These are phyloP conservation scores for Aphanomyces cochlioides DNA, from an alignment of 352 stramenopile species.

Conservation along the genomic window DNA sequence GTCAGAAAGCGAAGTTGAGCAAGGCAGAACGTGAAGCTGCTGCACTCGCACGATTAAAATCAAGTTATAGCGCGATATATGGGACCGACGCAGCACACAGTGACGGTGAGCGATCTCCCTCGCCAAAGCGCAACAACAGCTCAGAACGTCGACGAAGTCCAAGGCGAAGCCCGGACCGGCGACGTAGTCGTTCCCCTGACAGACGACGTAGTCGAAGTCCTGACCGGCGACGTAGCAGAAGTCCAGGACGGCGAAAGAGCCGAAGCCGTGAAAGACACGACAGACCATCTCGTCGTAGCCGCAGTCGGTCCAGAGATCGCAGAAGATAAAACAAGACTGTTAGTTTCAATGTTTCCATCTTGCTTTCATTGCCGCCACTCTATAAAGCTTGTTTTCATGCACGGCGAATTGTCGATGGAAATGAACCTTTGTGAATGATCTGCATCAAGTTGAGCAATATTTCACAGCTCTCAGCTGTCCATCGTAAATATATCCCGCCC, in stretches of 20 bases:
- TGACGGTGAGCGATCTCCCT: not conserved
- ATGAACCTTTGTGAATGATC: too few relatives aligned
- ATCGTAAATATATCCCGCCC: too few relatives aligned
- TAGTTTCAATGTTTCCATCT: not conserved
- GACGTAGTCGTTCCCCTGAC: too few relatives aligned
- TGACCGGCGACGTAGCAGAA: constrained; percentile 29
- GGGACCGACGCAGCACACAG: not conserved
- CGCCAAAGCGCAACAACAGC: too few relatives aligned
- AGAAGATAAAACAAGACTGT: not conserved
- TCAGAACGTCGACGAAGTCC: not conserved
- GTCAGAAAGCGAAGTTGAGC: constrained; percentile 58
- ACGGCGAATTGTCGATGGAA: too few relatives aligned
- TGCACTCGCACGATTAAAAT: constrained; percentile 70
- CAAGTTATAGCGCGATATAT: constrained; percentile 51
- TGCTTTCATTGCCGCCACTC: not conserved
- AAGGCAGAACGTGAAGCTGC: constrained; percentile 76
- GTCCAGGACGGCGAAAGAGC: not conserved
- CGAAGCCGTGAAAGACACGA: not conserved
- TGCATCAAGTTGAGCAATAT: too few relatives aligned
- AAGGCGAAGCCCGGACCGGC: not conserved
- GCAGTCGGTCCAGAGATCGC: constrained; percentile 2
- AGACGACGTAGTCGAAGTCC: too few relatives aligned
- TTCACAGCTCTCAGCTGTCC: too few relatives aligned
- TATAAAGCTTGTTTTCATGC: not conserved
- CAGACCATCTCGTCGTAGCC: not conserved